Percentiles rank a stretch among this genome's conserved stretches.
Evolutionary conservation across 352 stramenopile genomes (phyloP).

Genomic region (Phytophthora capsici): DNA sequence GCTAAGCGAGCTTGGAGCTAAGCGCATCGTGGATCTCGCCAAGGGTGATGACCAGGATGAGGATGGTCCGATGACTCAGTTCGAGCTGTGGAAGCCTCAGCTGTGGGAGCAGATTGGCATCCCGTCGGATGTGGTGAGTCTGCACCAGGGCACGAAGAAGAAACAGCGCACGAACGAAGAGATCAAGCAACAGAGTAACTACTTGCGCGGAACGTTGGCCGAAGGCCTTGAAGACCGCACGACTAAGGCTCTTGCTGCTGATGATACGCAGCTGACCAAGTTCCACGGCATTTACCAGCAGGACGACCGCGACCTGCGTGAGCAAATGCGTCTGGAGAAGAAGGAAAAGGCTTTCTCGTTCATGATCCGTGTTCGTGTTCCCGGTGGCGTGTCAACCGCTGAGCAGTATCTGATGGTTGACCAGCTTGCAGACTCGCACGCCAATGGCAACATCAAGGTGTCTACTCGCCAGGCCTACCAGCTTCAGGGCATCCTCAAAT

Average conservation of each 20-base stretch:
- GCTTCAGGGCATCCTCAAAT: conserved; percentile 97
- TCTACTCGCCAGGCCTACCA: conserved; percentile 98
- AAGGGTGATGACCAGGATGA: conserved; percentile 86
- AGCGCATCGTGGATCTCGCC: conserved; percentile 56
- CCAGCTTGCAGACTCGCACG: conserved; percentile 92
- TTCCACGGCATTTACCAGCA: conserved; percentile 99
- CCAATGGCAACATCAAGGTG: conserved; percentile 95
- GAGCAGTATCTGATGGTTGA: conserved; percentile 96
- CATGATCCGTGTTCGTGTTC: conserved; percentile 97
- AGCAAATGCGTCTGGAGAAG: conserved; percentile 80
- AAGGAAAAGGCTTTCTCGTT: conserved; percentile 95
- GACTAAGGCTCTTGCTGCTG: conserved; percentile 70
- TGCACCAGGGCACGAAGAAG: conserved; percentile 57
- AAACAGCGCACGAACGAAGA: conserved; percentile 85
- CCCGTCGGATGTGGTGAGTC: conserved; percentile 55
- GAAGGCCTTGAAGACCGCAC: conserved; percentile 73
- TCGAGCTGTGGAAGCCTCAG: conserved; percentile 73
- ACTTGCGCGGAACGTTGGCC: conserved; percentile 70
- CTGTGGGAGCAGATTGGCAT: conserved; percentile 83
- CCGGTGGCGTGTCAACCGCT: conserved; percentile 93
- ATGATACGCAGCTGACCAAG: conserved; percentile 91
- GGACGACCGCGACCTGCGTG: conserved; percentile 92
- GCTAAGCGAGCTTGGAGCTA: conserved; percentile 74
- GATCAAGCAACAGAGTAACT: conserved; percentile 86
- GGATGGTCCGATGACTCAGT: conserved; percentile 78